Evolutionary conservation across 2,329 filamentous ascomycete genomes (phyloP), one percentile per base, ranked within the genome.

Genomic region (Fusarium oxysporum): DNA sequence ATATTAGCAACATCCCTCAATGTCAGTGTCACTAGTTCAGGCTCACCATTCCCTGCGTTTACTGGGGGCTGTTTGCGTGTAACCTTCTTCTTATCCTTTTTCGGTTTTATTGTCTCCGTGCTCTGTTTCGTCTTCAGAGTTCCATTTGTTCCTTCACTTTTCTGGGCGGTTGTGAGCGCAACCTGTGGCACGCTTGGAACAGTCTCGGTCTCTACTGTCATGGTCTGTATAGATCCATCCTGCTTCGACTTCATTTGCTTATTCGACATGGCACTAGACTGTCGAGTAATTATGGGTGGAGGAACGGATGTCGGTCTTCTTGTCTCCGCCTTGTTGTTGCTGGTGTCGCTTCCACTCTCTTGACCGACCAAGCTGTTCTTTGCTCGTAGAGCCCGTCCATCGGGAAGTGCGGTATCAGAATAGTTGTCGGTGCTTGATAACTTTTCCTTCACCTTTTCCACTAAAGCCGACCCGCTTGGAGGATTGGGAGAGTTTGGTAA

Each of bases 161-260:
- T 90, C n/a, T 87, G 86, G 41, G 89, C 89, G 38, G 87, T 84
- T 11, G 92, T 91, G 33, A 97, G 86, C 14, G 92, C 90, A 33
- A 95, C 89, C 78, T 97, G 95, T 16, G 95, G 94, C 61, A 98
- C 93, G 6, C 95, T 97, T 47, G 91, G 92, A 41, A 99, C 96
- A 1, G 95, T 97, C 82, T 99, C 96, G 0, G 96, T 98, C 84
- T 99, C 96, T 19, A 98, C 96, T 14, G 94, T 98, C 95, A 99
- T 98, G 77, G 94, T 96, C 79, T 92, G 91, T 64, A 92, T 88
- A 40, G 93, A 92, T n/a, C 91, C 91, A 79, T 97, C 93, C 33
- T 89, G 85, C 80, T 95, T 94, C 38, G 89, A 86, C 79, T 95
- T 93, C 62, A 86, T 84, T 62, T 93, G 88, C 68, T 91, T 92